A percentile compares a stretch with the other conserved stretches of the same genome.
Evolutionary conservation across 768 basidiomycete genomes (phyloP).

Genomic region (Lactarius pseudohatsudake): DNA sequence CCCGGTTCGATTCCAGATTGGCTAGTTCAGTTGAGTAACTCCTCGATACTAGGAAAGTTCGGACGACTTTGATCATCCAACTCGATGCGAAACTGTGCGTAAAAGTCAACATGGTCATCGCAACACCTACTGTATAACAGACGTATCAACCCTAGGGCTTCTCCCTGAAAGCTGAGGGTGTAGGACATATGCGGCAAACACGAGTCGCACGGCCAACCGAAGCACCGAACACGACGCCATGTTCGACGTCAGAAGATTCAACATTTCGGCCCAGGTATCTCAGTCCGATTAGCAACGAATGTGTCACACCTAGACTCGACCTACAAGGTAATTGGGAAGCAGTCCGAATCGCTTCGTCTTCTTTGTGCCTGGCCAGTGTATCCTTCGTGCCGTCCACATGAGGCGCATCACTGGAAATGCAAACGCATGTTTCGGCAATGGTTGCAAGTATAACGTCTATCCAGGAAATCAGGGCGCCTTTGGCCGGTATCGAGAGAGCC

Average conservation of each 20-base stretch:
- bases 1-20: not conserved
- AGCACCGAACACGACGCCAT: slow-evolving; percentile 58
- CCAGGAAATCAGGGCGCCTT: slow-evolving; percentile 46
- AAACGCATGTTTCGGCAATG: slow-evolving; percentile 42
- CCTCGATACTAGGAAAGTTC: slow-evolving; percentile 17
- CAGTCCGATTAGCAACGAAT: slow-evolving; percentile 24
- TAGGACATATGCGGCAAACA: slow-evolving; percentile 58
- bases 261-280: slow-evolving; percentile 58
- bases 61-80: slow-evolving; percentile 6
- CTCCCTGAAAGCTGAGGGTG: slow-evolving; percentile 39
- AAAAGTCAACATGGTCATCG: slow-evolving; percentile 7
- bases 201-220: slow-evolving; percentile 55
- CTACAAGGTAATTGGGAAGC: slow-evolving; percentile 70
- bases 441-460: slow-evolving; percentile 60
- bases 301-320: slow-evolving; percentile 2
- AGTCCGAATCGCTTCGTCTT: slow-evolving; percentile 54
- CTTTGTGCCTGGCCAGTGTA: slow-evolving; percentile 43
- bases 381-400: slow-evolving; percentile 22
- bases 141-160: slow-evolving; percentile 30
- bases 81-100: slow-evolving; percentile 8
- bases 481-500: slow-evolving; percentile 25
- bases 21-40: not conserved
- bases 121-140: slow-evolving; percentile 22
- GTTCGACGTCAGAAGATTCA: slow-evolving; percentile 46
- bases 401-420: slow-evolving; percentile 34